Conservation (phyloP, 441 rosid genomes). For the Gossypium trilobum region DNA sequence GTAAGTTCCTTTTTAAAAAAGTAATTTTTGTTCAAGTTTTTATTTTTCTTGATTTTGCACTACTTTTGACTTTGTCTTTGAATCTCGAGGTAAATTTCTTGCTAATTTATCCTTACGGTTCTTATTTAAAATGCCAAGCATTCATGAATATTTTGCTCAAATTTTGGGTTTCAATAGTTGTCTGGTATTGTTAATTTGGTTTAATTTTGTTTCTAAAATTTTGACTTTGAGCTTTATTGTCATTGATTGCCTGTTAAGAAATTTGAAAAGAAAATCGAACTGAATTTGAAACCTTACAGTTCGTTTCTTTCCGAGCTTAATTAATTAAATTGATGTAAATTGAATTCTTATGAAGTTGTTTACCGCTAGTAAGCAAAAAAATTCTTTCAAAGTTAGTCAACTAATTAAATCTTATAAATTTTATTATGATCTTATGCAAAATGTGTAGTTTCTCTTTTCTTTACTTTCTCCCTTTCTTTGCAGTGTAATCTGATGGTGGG, state of each 20-base stretch:
- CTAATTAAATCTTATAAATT: not conserved
- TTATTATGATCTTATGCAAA: not conserved
- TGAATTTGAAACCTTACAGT: not conserved
- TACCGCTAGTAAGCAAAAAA: not conserved
- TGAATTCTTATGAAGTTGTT: not conserved
- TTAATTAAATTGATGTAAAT: not conserved
- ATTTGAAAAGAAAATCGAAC: not conserved
- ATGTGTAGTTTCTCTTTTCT: not conserved
- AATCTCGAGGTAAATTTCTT: not conserved
- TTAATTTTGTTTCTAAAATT: not conserved
- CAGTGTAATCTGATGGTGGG: conserved; percentile 14
- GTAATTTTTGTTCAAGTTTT: not conserved
- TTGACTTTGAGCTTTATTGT: not conserved
- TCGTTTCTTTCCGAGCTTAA: not conserved
- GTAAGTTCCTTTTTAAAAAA: not conserved
- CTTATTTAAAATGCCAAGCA: not conserved
- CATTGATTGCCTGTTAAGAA: not conserved
- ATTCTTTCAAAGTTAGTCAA: not conserved
- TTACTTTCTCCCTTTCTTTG: not conserved
- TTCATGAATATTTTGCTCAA: not conserved
- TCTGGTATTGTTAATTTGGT: not conserved
- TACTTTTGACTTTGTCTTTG: not conserved
- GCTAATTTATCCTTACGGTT: not conserved
- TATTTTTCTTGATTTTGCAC: not conserved
- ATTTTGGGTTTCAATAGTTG: not conserved